These are phyloP conservation scores for Coemansia umbellata DNA, from an alignment of 192 early-diverging fungal genomes.

Conservation along the genomic window DNA sequence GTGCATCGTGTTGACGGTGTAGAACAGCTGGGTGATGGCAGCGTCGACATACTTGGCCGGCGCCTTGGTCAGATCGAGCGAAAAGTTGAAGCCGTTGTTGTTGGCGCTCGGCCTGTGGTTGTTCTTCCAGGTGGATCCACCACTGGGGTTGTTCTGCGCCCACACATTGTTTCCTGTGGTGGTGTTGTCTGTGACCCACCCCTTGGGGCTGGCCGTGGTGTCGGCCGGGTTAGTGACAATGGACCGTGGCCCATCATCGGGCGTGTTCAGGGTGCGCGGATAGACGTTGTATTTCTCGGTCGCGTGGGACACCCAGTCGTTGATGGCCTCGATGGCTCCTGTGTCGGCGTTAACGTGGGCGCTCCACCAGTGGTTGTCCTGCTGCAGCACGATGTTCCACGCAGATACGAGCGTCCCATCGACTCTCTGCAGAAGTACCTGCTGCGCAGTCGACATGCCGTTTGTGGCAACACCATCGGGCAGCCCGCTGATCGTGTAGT, in stretches of 20 bases:
- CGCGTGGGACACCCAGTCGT: slow-evolving; percentile 74
- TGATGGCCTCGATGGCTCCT: slow-evolving; percentile 65
- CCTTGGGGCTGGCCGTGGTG: slow-evolving; percentile 63
- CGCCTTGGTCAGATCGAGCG: slow-evolving; percentile 61
- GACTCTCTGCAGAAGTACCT: slow-evolving; percentile 64
- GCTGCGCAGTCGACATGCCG: slow-evolving; percentile 47
- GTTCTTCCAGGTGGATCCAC: slow-evolving; percentile 71
- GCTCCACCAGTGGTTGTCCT: slow-evolving; percentile 82
- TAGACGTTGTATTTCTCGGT: slow-evolving; percentile 75
- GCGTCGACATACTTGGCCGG: slow-evolving; percentile 74
- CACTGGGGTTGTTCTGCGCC: slow-evolving; percentile 84
- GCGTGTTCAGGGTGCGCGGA: slow-evolving; percentile 77
- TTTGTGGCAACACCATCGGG: slow-evolving; percentile 33
- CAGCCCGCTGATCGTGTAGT: background rate
- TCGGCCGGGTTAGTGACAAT: slow-evolving; percentile 58
- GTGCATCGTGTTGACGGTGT: slow-evolving; percentile 88
- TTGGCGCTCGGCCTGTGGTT: slow-evolving; percentile 61
- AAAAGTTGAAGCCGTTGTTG: slow-evolving; percentile 60
- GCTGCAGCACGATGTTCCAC: slow-evolving; percentile 80
- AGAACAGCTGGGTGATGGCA: slow-evolving; percentile 87
- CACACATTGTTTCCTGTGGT: slow-evolving; percentile 88
- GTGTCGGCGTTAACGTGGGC: slow-evolving; percentile 59
- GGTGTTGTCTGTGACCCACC: slow-evolving; percentile 75
- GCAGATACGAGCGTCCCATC: slow-evolving; percentile 62
- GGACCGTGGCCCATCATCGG: slow-evolving; percentile 61